Conservation (phyloP, 345 rosid species). For the Boechera retrofracta region DNA sequence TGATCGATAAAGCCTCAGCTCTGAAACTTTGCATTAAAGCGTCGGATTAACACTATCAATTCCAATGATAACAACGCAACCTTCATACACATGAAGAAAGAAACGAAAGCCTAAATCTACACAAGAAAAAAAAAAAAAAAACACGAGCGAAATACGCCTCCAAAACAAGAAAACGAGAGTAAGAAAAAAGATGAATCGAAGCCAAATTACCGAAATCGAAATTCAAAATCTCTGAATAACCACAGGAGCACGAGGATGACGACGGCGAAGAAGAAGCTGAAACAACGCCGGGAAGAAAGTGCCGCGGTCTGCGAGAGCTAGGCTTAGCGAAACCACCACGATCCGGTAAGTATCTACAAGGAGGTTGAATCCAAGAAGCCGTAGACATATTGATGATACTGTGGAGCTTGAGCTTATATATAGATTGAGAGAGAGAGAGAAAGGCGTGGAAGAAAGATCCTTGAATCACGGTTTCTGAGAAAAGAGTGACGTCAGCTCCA, state of each 20-base stretch:
- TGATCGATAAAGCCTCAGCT: not conserved
- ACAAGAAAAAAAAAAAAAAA: conserved; percentile 14
- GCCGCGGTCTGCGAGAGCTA: not conserved
- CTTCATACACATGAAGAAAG: not conserved
- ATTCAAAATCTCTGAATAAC: conserved; percentile 49
- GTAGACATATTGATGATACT: conserved; percentile 40
- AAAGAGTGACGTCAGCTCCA: conserved; percentile 41
- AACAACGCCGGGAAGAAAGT: conserved; percentile 18
- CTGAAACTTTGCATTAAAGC: not conserved
- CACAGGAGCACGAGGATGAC: conserved; percentile 53
- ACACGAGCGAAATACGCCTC: conserved; percentile 10
- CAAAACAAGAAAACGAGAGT: not conserved
- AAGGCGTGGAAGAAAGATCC: conserved; percentile 39
- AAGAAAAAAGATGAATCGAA: not conserved
- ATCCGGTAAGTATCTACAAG: conserved; percentile 36
- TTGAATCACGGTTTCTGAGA: conserved; percentile 34
- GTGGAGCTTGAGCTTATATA: not conserved
- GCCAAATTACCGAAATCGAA: conserved; percentile 56
- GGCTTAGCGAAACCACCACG: conserved; percentile 12
- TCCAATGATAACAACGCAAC: conserved; percentile 3
- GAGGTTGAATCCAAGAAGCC: conserved; percentile 46
- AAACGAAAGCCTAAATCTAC: conserved; percentile 1
- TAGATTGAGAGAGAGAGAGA: conserved; percentile 19
- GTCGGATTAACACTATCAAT: not conserved
- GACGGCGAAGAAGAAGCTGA: conserved; percentile 45